phyloP scores from a whole-genome alignment of 73 alveolate genomes.

The Paramecium bursaria region DNA sequence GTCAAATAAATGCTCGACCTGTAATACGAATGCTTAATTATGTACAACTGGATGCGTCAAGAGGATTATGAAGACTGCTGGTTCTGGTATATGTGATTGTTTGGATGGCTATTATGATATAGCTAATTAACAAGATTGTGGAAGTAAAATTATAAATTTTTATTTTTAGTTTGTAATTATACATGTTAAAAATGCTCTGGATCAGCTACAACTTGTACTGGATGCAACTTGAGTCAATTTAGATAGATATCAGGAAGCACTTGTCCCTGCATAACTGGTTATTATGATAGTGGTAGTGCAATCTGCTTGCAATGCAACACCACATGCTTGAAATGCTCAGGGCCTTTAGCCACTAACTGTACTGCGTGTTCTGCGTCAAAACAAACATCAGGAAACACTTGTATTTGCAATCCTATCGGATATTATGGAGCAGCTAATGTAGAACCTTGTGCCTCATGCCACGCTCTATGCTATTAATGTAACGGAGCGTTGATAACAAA shows the following conservation, averaged over 20 bases:
- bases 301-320: background rate
- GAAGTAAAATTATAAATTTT: too few relatives aligned
- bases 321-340: conserved; percentile 7
- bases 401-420: background rate
- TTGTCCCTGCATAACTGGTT: too few relatives aligned
- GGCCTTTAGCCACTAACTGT: background rate
- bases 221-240: background rate
- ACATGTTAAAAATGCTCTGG: background rate
- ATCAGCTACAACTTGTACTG: conserved; percentile 12
- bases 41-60: too few relatives aligned
- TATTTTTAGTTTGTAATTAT: background rate
- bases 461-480: too few relatives aligned
- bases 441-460: background rate
- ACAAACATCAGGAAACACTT: background rate
- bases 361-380: background rate
- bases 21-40: background rate
- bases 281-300: too few relatives aligned
- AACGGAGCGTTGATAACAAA: too few relatives aligned
- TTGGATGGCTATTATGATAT: conserved; percentile 12
- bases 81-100: conserved; percentile 1
- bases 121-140: too few relatives aligned
- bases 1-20: background rate
- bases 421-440: background rate
- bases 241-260: too few relatives aligned
- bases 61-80: too few relatives aligned